A percentile compares a stretch with the other conserved stretches of the same genome.
These are phyloP conservation scores for Dendrocalamus latiflorus DNA, from an alignment of 202 grass and related monocot species.

Conservation along the genomic window DNA sequence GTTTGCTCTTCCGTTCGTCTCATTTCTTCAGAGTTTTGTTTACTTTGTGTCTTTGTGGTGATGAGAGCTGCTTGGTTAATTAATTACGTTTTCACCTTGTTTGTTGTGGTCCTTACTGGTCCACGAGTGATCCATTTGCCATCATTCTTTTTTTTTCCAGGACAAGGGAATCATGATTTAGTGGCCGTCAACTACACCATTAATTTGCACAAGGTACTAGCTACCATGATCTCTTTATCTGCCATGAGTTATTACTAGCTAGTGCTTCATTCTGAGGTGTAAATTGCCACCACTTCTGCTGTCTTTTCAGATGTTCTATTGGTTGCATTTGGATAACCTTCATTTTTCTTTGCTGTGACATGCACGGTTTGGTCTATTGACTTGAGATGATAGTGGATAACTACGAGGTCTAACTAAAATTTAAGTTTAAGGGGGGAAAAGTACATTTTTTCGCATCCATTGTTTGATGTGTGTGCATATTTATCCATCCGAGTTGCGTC, in stretches of 20 bases:
- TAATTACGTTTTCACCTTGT: background rate
- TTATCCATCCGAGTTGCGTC: background rate
- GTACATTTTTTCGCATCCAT: background rate
- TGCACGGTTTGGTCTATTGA: background rate
- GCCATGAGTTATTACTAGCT: background rate
- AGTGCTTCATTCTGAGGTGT: background rate
- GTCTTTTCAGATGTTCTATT: background rate
- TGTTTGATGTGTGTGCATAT: background rate
- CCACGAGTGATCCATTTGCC: background rate
- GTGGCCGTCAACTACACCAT: background rate
- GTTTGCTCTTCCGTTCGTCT: background rate
- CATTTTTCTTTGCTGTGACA: background rate
- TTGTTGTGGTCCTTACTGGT: slow-evolving; percentile 20
- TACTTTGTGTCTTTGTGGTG: background rate
- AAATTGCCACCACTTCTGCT: background rate
- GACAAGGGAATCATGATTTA: background rate
- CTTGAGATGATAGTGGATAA: background rate
- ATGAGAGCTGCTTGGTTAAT: background rate
- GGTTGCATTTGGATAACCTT: background rate
- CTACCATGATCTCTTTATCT: background rate
- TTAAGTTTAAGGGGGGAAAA: background rate
- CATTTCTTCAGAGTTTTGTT: background rate
- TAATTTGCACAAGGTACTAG: slow-evolving; percentile 14
- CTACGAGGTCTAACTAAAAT: background rate
- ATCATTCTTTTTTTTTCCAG: slow-evolving; percentile 8